These are phyloP conservation scores for Phytopythium oedochilum DNA, from an alignment of 352 stramenopile species.

Conservation along the genomic window DNA sequence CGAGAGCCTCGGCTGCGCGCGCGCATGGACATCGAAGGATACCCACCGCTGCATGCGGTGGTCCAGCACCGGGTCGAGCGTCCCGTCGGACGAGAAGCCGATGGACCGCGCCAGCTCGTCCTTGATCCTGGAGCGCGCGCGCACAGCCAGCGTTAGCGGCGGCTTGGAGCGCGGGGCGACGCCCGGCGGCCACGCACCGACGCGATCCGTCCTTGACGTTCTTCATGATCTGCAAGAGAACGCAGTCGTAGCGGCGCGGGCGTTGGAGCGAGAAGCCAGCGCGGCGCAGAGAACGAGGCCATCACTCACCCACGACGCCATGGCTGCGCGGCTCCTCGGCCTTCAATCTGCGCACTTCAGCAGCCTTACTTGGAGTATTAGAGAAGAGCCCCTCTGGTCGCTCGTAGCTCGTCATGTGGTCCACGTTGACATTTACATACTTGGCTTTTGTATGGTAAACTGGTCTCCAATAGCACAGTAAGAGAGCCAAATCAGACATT, in stretches of 20 bases:
- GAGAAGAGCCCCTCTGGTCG: too few species aligned
- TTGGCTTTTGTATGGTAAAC: too few species aligned
- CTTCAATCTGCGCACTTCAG: not conserved
- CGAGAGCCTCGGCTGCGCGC: not conserved
- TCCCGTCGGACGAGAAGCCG: slow-evolving; percentile 35
- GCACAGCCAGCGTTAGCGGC: not conserved
- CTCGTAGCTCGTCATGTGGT: too few species aligned
- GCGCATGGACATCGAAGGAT: not conserved
- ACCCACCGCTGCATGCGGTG: slow-evolving; percentile 52
- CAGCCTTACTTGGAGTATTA: too few species aligned
- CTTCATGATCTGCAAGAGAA: slow-evolving; percentile 38
- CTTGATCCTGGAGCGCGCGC: slow-evolving; percentile 37
- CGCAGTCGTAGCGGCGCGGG: not conserved
- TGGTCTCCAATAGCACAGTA: too few species aligned
- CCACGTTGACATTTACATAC: too few species aligned
- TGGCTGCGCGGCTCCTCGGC: not conserved
- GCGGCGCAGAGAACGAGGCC: not conserved
- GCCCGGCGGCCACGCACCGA: slow-evolving; percentile 17
- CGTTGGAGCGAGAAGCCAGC: not conserved
- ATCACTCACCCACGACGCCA: slow-evolving; percentile 36
- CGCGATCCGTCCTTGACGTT: slow-evolving; percentile 78
- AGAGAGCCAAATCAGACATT: too few species aligned
- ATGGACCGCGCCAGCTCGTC: slow-evolving; percentile 68
- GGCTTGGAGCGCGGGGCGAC: not conserved
- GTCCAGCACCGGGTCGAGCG: slow-evolving; percentile 62